Percentiles rank a stretch among this genome's conserved stretches.
Conservation (phyloP, 2,329 filamentous ascomycete species). For the Hymenoscyphus fraxineus region DNA sequence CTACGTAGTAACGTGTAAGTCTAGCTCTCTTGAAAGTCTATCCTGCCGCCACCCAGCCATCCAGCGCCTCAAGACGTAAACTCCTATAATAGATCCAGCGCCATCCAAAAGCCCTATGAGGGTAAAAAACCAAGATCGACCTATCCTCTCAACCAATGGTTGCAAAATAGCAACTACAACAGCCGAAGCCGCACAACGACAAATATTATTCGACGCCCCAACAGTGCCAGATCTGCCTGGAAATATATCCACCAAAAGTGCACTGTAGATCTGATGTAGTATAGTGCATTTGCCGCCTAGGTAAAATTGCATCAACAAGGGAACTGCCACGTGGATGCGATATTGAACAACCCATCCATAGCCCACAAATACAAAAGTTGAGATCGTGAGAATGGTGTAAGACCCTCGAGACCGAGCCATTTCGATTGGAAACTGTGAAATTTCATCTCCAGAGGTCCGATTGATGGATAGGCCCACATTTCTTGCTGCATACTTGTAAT, state of each 20-base stretch:
- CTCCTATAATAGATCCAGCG: background rate
- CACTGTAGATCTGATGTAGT: slow-evolving; percentile 53
- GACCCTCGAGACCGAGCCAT: slow-evolving; percentile 8
- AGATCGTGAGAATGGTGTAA: slow-evolving; percentile 5
- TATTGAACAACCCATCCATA: slow-evolving; percentile 31
- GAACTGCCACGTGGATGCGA: slow-evolving; percentile 41
- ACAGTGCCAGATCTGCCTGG: slow-evolving; percentile 55
- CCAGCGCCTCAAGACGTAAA: background rate
- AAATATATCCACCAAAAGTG: slow-evolving; percentile 59
- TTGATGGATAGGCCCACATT: slow-evolving; percentile 42
- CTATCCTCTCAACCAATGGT: slow-evolving; percentile 50
- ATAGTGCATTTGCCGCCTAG: slow-evolving; percentile 53
- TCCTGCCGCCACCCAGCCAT: background rate
- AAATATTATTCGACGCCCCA: slow-evolving; percentile 58
- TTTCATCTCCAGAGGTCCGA: slow-evolving; percentile 44
- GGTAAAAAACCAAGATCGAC: slow-evolving; percentile 56
- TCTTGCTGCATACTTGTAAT: slow-evolving; percentile 47
- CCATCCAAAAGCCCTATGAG: slow-evolving; percentile 41
- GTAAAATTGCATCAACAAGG: slow-evolving; percentile 50
- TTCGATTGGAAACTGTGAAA: slow-evolving; percentile 38
- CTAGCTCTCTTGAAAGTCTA: background rate
- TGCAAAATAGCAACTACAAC: slow-evolving; percentile 54
- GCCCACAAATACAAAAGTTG: slow-evolving; percentile 18
- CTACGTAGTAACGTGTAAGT: background rate
- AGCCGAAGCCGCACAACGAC: slow-evolving; percentile 55